Conservation (phyloP, 129 eudicot species). For the Solidago caesia region DNA sequence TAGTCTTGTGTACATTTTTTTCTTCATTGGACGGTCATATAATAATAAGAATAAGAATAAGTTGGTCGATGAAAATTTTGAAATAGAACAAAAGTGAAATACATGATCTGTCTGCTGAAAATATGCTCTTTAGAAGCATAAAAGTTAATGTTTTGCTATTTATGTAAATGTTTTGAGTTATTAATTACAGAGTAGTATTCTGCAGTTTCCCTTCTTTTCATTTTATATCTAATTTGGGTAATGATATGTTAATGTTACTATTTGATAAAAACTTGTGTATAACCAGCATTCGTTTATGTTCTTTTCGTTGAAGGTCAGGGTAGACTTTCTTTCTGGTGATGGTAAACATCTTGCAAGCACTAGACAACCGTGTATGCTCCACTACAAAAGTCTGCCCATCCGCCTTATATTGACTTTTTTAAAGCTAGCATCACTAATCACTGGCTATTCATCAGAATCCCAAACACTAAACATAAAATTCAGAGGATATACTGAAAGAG, state of each 20-base stretch:
- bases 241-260: neutral
- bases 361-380: constrained; percentile 73
- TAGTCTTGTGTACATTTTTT: too few relatives aligned
- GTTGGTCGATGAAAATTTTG: too few relatives aligned
- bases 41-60: too few relatives aligned
- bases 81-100: too few relatives aligned
- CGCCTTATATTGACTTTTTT: constrained; percentile 63
- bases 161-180: neutral
- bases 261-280: neutral
- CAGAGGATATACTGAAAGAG: constrained; percentile 53
- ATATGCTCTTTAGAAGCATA: neutral
- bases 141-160: too few relatives aligned
- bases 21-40: too few relatives aligned
- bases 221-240: neutral
- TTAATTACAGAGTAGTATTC: neutral
- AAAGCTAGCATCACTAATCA: constrained; percentile 60
- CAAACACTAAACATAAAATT: constrained; percentile 58
- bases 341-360: constrained; percentile 59
- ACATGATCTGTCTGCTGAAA: neutral
- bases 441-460: constrained; percentile 76
- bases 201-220: neutral
- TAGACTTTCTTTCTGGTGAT: constrained; percentile 57
- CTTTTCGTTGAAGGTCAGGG: constrained; percentile 57
- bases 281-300: constrained; percentile 1
- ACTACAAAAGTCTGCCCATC: constrained; percentile 64